phyloP scores from a whole-genome alignment of 805 yeast genomes.

The Suhomyces prunicola region DNA sequence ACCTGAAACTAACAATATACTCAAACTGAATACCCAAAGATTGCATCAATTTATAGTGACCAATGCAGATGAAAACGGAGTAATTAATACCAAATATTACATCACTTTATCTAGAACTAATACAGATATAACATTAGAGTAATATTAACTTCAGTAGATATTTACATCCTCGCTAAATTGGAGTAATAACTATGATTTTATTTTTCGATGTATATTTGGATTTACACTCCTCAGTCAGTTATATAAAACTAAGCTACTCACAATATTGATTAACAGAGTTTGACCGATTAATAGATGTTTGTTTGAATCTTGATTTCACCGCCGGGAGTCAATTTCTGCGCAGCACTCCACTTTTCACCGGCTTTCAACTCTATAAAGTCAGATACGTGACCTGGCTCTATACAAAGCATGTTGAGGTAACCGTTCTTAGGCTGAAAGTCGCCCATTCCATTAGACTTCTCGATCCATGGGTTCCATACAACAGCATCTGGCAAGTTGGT shows the following conservation, averaged over 20 bases:
- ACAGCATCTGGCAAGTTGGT: slow-evolving; percentile 66
- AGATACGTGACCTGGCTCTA: slow-evolving; percentile 89
- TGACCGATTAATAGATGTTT: slow-evolving; percentile 24
- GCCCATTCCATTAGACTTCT: slow-evolving; percentile 75
- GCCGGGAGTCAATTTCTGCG: slow-evolving; percentile 56
- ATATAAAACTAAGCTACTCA: no score
- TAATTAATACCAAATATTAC: no score
- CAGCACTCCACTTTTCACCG: slow-evolving; percentile 74
- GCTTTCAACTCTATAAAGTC: slow-evolving; percentile 61
- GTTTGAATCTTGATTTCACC: slow-evolving; percentile 64
- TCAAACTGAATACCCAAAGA: background rate
- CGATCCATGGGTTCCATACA: slow-evolving; percentile 98
- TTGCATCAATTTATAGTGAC: background rate
- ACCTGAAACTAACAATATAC: background rate
- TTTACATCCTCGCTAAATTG: no score
- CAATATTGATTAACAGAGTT: no score
- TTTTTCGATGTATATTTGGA: no score
- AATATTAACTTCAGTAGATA: no score
- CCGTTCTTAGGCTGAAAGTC: slow-evolving; percentile 89
- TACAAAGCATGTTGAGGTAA: slow-evolving; percentile 83
- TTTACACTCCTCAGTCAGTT: no score
- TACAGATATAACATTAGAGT: no score
- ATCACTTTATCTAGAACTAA: no score
- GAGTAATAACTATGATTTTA: no score
- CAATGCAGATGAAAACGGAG: background rate